These are phyloP conservation scores for Mortierella sp. DNA, from an alignment of 371 early-diverging fungal species.

Conservation along the genomic window DNA sequence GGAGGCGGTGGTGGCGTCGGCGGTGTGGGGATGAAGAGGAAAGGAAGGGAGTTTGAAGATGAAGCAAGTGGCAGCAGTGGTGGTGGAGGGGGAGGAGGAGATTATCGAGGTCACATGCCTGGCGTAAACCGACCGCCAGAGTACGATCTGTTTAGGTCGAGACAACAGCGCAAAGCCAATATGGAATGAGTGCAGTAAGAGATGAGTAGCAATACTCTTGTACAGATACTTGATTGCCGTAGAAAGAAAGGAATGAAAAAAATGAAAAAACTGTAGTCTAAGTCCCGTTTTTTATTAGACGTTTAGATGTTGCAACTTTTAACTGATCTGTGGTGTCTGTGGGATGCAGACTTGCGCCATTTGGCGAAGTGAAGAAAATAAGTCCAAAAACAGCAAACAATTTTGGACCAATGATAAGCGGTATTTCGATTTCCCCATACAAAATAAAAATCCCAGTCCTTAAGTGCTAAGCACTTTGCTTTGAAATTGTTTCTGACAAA, in stretches of 20 bases:
- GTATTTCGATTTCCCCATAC: no score
- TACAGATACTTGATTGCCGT: neutral
- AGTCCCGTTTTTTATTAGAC: no score
- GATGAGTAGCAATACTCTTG: neutral
- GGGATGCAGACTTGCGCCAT: no score
- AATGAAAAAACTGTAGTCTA: neutral
- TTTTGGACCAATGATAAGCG: no score
- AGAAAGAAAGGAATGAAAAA: neutral
- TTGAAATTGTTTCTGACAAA: no score
- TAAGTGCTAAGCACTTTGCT: neutral
- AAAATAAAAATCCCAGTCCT: no score
- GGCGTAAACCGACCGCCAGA: conserved; percentile 72
- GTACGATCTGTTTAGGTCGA: conserved; percentile 69
- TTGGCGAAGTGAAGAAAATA: neutral
- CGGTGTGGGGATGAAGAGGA: conserved; percentile 62
- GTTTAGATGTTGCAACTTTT: no score
- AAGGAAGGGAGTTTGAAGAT: conserved; percentile 67
- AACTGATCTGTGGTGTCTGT: no score
- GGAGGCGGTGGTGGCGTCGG: conserved; percentile 53
- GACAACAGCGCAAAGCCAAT: conserved; percentile 66
- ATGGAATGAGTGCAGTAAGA: conserved; percentile 29
- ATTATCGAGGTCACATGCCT: conserved; percentile 39
- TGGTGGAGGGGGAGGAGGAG: conserved; percentile 38
- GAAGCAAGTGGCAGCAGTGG: conserved; percentile 48
- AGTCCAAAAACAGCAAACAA: no score